These are phyloP conservation scores for Yarrowia osloensis DNA, from an alignment of 805 yeast species.

Conservation along the genomic window DNA sequence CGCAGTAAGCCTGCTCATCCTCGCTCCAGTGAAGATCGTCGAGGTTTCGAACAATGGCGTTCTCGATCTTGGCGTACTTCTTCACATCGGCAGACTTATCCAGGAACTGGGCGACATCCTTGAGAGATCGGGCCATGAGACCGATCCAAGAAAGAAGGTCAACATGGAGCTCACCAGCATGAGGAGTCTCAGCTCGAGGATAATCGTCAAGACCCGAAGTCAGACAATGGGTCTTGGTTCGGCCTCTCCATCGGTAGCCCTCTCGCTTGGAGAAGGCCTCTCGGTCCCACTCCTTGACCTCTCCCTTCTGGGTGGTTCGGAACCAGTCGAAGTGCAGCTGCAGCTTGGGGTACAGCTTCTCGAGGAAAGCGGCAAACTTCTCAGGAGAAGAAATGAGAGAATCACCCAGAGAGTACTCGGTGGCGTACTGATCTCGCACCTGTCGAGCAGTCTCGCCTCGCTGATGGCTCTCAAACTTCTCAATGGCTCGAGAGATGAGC, in stretches of 20 bases:
- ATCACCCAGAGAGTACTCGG: slow-evolving; percentile 1
- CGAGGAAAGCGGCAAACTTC: slow-evolving; percentile 36
- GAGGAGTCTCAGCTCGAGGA: slow-evolving; percentile 81
- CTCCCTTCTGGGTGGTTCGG: slow-evolving; percentile 76
- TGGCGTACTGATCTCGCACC: slow-evolving; percentile 1
- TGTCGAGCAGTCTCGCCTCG: neutral
- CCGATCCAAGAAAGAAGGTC: slow-evolving; percentile 94
- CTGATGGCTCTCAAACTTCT: slow-evolving; percentile 40
- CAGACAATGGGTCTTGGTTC: slow-evolving; percentile 79
- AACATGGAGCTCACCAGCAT: slow-evolving; percentile 85
- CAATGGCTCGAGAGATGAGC: slow-evolving; percentile 51
- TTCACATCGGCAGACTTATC: slow-evolving; percentile 59
- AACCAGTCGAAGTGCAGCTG: slow-evolving; percentile 83
- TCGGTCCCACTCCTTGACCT: slow-evolving; percentile 68
- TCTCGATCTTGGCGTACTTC: slow-evolving; percentile 56
- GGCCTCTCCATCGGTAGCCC: slow-evolving; percentile 90
- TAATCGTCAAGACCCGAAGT: slow-evolving; percentile 96
- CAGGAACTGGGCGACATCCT: slow-evolving; percentile 64
- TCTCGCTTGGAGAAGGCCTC: slow-evolving; percentile 53
- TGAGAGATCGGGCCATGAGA: slow-evolving; percentile 82
- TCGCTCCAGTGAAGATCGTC: slow-evolving; percentile 81
- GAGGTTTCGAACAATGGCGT: slow-evolving; percentile 61
- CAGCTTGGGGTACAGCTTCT: slow-evolving; percentile 72
- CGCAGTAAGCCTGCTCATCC: slow-evolving; percentile 71
- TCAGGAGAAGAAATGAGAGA: slow-evolving; percentile 15